phyloP scores from a whole-genome alignment of 768 basidiomycete species.

The Pleurotus giganteus region DNA sequence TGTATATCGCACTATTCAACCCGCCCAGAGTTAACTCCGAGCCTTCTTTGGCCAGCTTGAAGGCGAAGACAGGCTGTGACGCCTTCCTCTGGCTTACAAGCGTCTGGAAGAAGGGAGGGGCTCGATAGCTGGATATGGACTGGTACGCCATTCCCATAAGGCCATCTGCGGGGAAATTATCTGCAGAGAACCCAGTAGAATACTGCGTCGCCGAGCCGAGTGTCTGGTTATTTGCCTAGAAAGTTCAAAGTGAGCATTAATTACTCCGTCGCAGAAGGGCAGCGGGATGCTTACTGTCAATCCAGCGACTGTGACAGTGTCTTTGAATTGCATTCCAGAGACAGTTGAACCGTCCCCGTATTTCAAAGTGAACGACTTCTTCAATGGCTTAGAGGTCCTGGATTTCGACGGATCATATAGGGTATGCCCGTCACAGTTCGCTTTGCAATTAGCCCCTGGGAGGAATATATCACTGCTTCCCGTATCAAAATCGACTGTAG shows the following conservation, averaged over 20 bases:
- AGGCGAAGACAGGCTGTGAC: conserved; percentile 34
- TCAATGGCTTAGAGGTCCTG: conserved; percentile 7
- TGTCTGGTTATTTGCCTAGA: conserved; percentile 3
- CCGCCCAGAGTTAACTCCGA: conserved; percentile 53
- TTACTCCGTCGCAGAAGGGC: neutral
- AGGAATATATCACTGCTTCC: conserved; percentile 32
- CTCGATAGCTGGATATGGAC: conserved; percentile 21
- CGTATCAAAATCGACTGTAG: conserved; percentile 31
- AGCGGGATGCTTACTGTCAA: conserved; percentile 9
- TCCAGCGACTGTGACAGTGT: conserved; percentile 37
- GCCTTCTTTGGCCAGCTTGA: conserved; percentile 34
- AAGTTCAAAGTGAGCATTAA: neutral
- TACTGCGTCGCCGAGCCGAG: neutral
- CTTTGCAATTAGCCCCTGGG: conserved; percentile 23
- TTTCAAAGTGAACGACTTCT: conserved; percentile 26
- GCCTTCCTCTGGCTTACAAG: conserved; percentile 29
- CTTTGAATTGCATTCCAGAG: conserved; percentile 34
- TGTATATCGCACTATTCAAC: conserved; percentile 38
- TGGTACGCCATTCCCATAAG: conserved; percentile 35
- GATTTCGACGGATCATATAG: conserved; percentile 29
- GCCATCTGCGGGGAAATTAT: conserved; percentile 20
- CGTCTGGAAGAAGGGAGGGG: conserved; percentile 34
- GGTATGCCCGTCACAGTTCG: conserved; percentile 29
- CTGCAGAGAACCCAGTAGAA: conserved; percentile 9
- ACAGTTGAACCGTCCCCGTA: conserved; percentile 46